These are phyloP conservation scores for Forsythia viridissima DNA, from an alignment of 257 asterid genomes.

Conservation along the genomic window DNA sequence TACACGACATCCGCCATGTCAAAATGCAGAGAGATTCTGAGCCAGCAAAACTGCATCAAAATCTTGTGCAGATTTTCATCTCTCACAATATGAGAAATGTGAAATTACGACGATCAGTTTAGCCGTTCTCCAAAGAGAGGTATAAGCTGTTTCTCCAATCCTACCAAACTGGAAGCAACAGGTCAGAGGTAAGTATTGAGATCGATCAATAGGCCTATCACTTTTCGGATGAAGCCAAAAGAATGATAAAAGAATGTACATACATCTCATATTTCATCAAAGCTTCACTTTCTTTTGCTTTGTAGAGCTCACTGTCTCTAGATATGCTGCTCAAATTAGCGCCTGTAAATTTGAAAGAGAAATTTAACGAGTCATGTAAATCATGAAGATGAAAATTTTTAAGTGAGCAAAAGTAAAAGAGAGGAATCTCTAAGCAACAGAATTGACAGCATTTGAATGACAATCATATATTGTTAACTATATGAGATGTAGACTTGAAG, in stretches of 20 bases:
- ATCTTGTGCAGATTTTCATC: not conserved
- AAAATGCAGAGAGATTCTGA: not conserved
- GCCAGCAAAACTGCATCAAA: not conserved
- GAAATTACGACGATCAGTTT: not conserved
- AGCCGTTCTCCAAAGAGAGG: conserved; percentile 45
- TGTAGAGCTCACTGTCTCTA: conserved; percentile 65
- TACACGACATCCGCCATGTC: not conserved
- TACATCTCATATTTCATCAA: conserved; percentile 73
- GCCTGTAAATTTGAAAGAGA: conserved; percentile 35
- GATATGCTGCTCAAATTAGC: conserved; percentile 52
- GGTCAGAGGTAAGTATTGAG: not conserved
- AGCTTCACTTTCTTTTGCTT: conserved; percentile 79
- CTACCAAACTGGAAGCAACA: conserved; percentile 62
- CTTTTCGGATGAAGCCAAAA: conserved; percentile 1
- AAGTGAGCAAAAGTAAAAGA: not conserved
- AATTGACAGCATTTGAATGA: not conserved
- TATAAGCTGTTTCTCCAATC: conserved; percentile 82
- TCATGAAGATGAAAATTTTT: not conserved
- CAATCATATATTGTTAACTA: not conserved
- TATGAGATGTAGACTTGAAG: not conserved
- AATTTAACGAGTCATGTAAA: not conserved
- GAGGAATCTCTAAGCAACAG: not conserved
- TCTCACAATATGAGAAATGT: not conserved
- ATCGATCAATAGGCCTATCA: not conserved
- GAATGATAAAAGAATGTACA: conserved; percentile 23